Conservation (phyloP, 306 rosid genomes). For the Begonia fuchsioides region DNA sequence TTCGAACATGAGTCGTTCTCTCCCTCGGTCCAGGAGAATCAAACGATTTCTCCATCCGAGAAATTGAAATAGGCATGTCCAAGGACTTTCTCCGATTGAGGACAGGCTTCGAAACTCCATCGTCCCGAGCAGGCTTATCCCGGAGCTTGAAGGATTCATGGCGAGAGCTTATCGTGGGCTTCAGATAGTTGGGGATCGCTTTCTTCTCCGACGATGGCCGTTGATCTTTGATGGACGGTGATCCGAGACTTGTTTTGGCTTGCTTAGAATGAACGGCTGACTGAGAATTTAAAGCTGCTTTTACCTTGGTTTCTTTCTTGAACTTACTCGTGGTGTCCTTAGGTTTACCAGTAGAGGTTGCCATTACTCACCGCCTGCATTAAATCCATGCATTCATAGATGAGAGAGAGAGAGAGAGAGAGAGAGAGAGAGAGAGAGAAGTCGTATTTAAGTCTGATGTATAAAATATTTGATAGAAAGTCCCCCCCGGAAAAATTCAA, state of each 20-base stretch:
- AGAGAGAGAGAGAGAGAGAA: too few relatives aligned
- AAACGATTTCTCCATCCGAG: slow-evolving; percentile 28
- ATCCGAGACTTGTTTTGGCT: background rate
- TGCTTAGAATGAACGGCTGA: background rate
- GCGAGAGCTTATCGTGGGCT: slow-evolving; percentile 44
- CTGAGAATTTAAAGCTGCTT: background rate
- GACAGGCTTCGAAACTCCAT: slow-evolving; percentile 11
- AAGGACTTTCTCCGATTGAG: slow-evolving; percentile 66
- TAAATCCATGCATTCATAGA: too few relatives aligned
- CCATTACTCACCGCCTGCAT: too few relatives aligned
- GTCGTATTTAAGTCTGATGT: too few relatives aligned
- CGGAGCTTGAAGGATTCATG: slow-evolving; percentile 16
- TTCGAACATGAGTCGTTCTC: slow-evolving; percentile 10
- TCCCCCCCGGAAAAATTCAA: slow-evolving; percentile 18
- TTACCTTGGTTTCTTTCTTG: background rate
- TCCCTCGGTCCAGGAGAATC: slow-evolving; percentile 42
- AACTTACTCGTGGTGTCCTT: background rate
- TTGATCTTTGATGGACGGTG: background rate
- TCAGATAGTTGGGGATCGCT: slow-evolving; percentile 44
- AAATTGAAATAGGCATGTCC: slow-evolving; percentile 50
- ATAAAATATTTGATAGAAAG: too few relatives aligned
- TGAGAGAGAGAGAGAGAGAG: too few relatives aligned
- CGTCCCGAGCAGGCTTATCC: slow-evolving; percentile 15
- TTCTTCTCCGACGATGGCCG: background rate
- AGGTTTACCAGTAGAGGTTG: too few relatives aligned